Base-by-base conservation (phyloP, 352 stramenopile genomes). In the Phytophthora sansomeana region DNA sequence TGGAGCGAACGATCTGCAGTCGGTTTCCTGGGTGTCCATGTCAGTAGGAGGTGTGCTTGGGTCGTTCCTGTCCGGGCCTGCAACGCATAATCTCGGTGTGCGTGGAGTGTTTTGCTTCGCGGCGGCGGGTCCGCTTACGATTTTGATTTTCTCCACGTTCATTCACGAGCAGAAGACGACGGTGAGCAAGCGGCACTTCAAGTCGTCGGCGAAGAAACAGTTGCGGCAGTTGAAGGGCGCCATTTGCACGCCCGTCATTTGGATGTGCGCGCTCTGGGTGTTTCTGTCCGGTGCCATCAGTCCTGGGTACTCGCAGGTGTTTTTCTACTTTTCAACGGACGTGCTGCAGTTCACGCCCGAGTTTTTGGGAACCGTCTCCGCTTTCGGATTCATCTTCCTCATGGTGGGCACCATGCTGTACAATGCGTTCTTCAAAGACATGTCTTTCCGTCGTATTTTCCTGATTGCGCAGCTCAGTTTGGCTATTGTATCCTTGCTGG, bases 251-350 rank as follows among this genome's bases (percentile, higher is more conserved):
- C 89, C 89, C 3, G 87, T 95, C 14, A 97, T 99, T 63, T 98
- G 92, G 88, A 97, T 97, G 75, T 97, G 96, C 33, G 91, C 96
- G n/a, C 71, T 98, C 1, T 99, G 98, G 81, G 75, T 99, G 5
- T 98, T 99, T 64, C 72, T 98, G 1, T 98, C 95, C 51, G 90
- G 97, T 72, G 92, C 95, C 8, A 97, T 91, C 29, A 90, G 95
- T 30, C 97, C 97, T 7, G 96, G 93, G 24, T 97, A 94, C 64
- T 98, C 97, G 46, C 92, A 97, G 43, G 95, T 98, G 6, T 96
- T 97, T 58, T 97, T 99, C 54, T 99, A 98, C 70, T 99, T 98
- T 63, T 81, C 97, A 14, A 99, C 95, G 0, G 92, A 98, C 62
- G 93, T 98, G 42, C 84, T 99, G 38, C 75, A 93, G 58, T 97